Conservation (phyloP, 1,284 basidiomycete species). For the Bjerkandera adusta region DNA sequence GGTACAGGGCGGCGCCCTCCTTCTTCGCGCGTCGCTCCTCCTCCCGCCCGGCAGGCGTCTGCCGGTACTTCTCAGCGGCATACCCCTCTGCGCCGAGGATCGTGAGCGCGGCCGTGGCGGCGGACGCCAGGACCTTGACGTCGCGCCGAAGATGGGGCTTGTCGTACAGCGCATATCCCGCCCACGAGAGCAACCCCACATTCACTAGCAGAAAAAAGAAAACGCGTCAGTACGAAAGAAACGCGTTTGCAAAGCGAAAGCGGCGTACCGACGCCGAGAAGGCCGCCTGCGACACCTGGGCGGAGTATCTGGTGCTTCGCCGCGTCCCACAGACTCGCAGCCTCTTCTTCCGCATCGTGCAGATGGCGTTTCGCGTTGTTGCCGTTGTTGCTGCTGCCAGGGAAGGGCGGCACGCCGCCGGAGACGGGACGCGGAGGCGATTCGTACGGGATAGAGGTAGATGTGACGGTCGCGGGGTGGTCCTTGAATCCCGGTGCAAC, state of each 20-base stretch:
- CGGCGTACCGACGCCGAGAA: slow-evolving; percentile 64
- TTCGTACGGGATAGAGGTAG: slow-evolving; percentile 24
- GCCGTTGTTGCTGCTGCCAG: slow-evolving; percentile 7
- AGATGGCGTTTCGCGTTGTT: slow-evolving; percentile 32
- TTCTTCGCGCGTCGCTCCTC: slow-evolving; percentile 58
- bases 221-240: too few relatives aligned
- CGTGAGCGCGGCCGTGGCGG: slow-evolving; percentile 51
- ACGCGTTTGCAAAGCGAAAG: too few relatives aligned
- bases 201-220: slow-evolving; percentile 48
- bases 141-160: slow-evolving; percentile 63
- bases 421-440: slow-evolving; percentile 12
- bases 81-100: slow-evolving; percentile 65
- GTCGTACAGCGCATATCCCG: slow-evolving; percentile 68
- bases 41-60: slow-evolving; percentile 56
- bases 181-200: slow-evolving; percentile 63
- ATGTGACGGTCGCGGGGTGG: slow-evolving; percentile 43
- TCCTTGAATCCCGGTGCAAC: slow-evolving; percentile 49
- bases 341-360: slow-evolving; percentile 53
- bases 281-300: slow-evolving; percentile 71
- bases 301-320: slow-evolving; percentile 62
- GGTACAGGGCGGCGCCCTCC: slow-evolving; percentile 63
- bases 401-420: slow-evolving; percentile 13
- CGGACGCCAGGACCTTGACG: slow-evolving; percentile 49
- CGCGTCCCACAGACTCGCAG: slow-evolving; percentile 51
- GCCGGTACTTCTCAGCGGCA: slow-evolving; percentile 58